Base-by-base conservation (phyloP, 768 basidiomycete genomes). In the Mrakia hoshinonis region DNA sequence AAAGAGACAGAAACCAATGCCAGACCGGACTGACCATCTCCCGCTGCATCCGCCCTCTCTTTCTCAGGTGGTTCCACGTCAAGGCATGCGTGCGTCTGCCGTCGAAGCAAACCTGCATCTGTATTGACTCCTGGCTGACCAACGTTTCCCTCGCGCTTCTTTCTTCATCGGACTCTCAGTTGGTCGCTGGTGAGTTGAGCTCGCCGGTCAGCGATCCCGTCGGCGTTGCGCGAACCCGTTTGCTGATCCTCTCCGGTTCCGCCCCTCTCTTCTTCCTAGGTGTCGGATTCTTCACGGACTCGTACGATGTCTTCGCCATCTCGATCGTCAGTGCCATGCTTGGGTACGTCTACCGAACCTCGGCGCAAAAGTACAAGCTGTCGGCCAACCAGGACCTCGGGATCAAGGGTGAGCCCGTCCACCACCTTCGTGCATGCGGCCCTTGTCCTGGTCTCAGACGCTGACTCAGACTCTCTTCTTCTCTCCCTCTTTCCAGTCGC, bases 251-350 rank as follows among this genome's bases (percentile, higher is more conserved):
- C 52, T 54, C 52, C 12, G n/a, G 3, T 7, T 54, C 79, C 0
- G 38, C 20, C 49, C 1, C 49, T 39, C 58, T 36, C 22, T 54
- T 24, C 20, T 12, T 46, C 29, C 9, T 70, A 24, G 55, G 48
- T 47, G 58, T 48, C 43, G 13, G 12, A 0, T 22, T 20, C 54
- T 63, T 68, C 34, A 58, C 70, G 62, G 75, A 76, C 60, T 75
- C 76, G 71, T 90, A 90, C 76, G 91, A 92, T 73, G 87, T 94
- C 72, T 96, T 93, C 76, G 89, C 90, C 9, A 94, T 94, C 81
- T 91, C 87, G 79, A 89, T 94, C 55, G 91, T 86, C 0, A 85
- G 89, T 0, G 82, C 83, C 0, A 93, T 94, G 90, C 80, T 95
- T 69, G 90, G 88, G 31, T 90, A 87, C 76, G 87, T 92, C 69